Evolutionary conservation across 2,329 filamentous ascomycete species (phyloP), one percentile per base, ranked within the genome.

Genomic region (Colletotrichum sp.): DNA sequence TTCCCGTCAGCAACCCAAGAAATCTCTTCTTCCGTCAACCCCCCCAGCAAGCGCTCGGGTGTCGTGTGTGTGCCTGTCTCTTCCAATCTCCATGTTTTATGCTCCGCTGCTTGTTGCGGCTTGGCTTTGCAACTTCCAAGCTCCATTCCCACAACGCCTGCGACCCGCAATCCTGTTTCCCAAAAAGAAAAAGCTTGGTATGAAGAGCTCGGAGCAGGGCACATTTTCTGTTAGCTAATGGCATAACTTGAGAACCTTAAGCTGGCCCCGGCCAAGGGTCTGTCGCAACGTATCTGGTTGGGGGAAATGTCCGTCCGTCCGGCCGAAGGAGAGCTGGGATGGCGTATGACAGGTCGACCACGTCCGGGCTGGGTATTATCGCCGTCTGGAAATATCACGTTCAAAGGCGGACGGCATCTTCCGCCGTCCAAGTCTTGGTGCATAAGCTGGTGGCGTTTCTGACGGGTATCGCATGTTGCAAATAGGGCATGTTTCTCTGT

Each of bases 131-230:
- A 52, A 22, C 43, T 52, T 52, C 43, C 43, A 52, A 22, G 43
- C 43, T 66, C 30, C n/a, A 39, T 39, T 61, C 52, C 66, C 22
- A 9, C 34, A 52, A 52, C 25, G 27, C 34, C 55, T 34, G 32
- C 13, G 56, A 34, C 58, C 58, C 58, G 58, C 28, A 61, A 34
- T 72, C 34, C 70, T 61, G 70, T 72, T 72, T 67, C 62, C 55
- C 52, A 3, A 34, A 61, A 72, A 72, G 70, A 3, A 34, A 61
- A 72, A 72, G 70, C 70, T 72, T 67, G 70, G 70, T 67, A 67
- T 58, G 52, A 2, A 2, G 30, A 61, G 58, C 43, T 52, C 1
- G 58, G 28, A 2, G 34, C 52, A 58, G 22, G 16, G 55, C n/a
- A n/a, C 27, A 9, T 36, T 61, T 34, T 28, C 15, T 39, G 52